Percentiles rank a stretch among this genome's conserved stretches.
phyloP scores from a whole-genome alignment of 2,329 filamentous ascomycete species.

The Xylariaceae sp. region DNA sequence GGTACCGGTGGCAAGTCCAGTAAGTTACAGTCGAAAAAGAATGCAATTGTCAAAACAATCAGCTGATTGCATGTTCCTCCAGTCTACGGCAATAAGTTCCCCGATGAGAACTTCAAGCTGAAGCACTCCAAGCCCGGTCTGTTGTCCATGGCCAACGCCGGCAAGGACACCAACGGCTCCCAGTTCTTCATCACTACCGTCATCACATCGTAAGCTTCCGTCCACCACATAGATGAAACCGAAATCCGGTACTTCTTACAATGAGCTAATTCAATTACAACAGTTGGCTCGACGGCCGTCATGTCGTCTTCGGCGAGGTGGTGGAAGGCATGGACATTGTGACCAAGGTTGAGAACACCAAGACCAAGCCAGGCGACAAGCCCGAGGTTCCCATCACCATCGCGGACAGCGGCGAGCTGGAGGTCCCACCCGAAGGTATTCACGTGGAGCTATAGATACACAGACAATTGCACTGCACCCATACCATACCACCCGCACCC shows the following conservation, averaged over 20 bases:
- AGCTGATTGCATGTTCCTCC: constrained; percentile 13
- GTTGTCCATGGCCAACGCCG: constrained; percentile 81
- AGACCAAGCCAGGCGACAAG: constrained; percentile 64
- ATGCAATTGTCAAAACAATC: not conserved
- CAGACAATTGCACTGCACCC: constrained; percentile 13
- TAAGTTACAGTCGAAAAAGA: constrained; percentile 40
- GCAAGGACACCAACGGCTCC: constrained; percentile 81
- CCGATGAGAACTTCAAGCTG: constrained; percentile 92
- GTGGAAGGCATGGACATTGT: constrained; percentile 81
- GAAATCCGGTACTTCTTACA: not conserved
- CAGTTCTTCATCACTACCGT: constrained; percentile 91
- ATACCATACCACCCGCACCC: constrained; percentile 22
- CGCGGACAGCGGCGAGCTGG: constrained; percentile 76
- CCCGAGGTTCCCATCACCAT: constrained; percentile 70
- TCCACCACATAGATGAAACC: not conserved
- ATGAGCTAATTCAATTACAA: constrained; percentile 17
- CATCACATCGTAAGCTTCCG: constrained; percentile 62
- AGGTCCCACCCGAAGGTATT: constrained; percentile 87
- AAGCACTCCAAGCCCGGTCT: constrained; percentile 84
- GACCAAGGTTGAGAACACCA: constrained; percentile 70
- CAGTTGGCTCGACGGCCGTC: constrained; percentile 77
- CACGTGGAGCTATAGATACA: constrained; percentile 75
- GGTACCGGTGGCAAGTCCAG: constrained; percentile 83
- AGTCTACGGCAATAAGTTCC: constrained; percentile 81
- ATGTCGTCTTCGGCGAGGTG: constrained; percentile 87